Evolutionary conservation across 192 early-diverging fungal genomes (phyloP).

Genomic region (Geranomyces michiganensis): DNA sequence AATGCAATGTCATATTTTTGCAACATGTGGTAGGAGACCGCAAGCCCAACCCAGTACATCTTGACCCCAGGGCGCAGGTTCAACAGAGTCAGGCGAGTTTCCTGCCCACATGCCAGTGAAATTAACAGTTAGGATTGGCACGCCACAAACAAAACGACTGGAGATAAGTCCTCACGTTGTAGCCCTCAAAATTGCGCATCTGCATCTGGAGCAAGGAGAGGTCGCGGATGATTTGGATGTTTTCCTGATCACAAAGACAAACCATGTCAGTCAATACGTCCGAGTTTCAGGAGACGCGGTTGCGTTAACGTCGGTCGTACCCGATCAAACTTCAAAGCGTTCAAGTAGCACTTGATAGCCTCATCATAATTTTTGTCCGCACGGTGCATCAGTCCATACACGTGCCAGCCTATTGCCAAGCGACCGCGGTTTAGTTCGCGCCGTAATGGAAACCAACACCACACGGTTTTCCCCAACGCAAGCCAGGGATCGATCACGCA

Average conservation of each 20-base stretch:
- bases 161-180: slow-evolving; percentile 54
- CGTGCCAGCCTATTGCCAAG: slow-evolving; percentile 80
- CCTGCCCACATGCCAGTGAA: slow-evolving; percentile 38
- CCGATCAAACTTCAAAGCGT: slow-evolving; percentile 84
- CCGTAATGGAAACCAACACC: too few relatives aligned
- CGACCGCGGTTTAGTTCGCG: too few relatives aligned
- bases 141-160: neutral
- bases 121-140: neutral
- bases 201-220: slow-evolving; percentile 84
- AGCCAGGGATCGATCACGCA: slow-evolving; percentile 46
- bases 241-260: slow-evolving; percentile 58
- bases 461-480: neutral
- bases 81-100: slow-evolving; percentile 70
- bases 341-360: slow-evolving; percentile 87
- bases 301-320: slow-evolving; percentile 27
- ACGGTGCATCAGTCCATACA: slow-evolving; percentile 90
- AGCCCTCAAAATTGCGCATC: slow-evolving; percentile 82
- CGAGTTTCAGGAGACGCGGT: neutral
- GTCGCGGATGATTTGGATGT: slow-evolving; percentile 92
- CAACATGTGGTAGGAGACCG: slow-evolving; percentile 80
- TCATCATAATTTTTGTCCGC: slow-evolving; percentile 92
- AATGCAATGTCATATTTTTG: slow-evolving; percentile 76
- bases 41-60: slow-evolving; percentile 84
- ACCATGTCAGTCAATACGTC: slow-evolving; percentile 11
- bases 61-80: slow-evolving; percentile 69